Base-by-base conservation (phyloP, 495 filamentous ascomycete genomes). In the Aspergillus mulundensis region DNA sequence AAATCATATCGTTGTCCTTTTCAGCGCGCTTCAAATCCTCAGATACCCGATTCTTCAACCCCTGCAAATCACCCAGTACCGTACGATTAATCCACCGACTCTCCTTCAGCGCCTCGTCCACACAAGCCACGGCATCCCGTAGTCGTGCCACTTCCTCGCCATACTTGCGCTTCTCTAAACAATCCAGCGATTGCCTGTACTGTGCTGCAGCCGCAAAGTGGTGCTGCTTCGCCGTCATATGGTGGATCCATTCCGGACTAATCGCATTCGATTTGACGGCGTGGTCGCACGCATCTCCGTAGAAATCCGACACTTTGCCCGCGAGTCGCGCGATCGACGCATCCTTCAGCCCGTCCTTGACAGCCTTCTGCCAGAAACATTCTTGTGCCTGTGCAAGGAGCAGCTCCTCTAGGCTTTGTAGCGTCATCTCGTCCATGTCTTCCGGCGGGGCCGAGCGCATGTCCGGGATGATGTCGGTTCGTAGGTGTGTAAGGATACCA, bases 351-450 rank as follows among this genome's bases (percentile, higher is more conserved):
- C 85, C 86, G 66, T 97, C 94, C 77, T 92, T 93, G 19, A 96
- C 94, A 2, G 95, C 94, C 66, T 96, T 97, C 52, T 93, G 87
- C 94, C 94, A 98, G 70, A 93, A 97, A 67, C 93, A 97, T 70
- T 98, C 94, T 62, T 98, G 94, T 34, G 85, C 91, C 66, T 98
- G 92, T 14, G 90, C 94, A 0, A 98, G 78, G 46, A 95, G 79
- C 32, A 98, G 79, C 64, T 93, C 80, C 58, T 89, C 85, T 16
- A 97, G 74, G 49, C 90, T 90, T 61, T 91, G 87, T 23, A 98
- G 71, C 0, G 93, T 95, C 64, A 87, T 80, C 19, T 82, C 80
- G 65, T 98, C 94, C 94, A 98, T 96, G 59, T 98, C 94, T 69
- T 97, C 94, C 1, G 93, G 91, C 3, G 91, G 90, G 0, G 87